phyloP scores from a whole-genome alignment of 306 rosid species.

The Inga leiocalycina region DNA sequence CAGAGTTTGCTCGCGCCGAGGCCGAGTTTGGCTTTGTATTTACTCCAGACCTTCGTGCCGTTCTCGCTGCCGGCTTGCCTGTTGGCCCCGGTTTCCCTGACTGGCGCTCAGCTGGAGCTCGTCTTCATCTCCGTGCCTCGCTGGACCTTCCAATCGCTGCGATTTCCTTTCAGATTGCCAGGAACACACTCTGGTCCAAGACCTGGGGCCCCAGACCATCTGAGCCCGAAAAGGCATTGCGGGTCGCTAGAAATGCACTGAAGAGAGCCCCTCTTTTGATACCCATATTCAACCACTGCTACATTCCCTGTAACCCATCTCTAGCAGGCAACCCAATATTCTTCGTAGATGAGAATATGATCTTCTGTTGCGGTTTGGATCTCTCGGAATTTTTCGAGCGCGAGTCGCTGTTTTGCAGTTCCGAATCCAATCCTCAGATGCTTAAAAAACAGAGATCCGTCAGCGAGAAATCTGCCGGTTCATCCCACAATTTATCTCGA shows the following conservation, averaged over 20 bases:
- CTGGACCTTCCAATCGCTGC: constrained; percentile 96
- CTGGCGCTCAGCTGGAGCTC: constrained; percentile 80
- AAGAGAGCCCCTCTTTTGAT: constrained; percentile 93
- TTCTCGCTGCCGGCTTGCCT: constrained; percentile 85
- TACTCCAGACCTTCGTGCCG: constrained; percentile 92
- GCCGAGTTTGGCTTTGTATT: constrained; percentile 91
- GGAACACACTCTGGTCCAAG: constrained; percentile 85
- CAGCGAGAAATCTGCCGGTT: constrained; percentile 77
- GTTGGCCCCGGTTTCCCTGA: constrained; percentile 94
- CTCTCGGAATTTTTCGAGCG: constrained; percentile 93
- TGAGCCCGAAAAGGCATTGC: constrained; percentile 83
- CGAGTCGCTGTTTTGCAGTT: constrained; percentile 62
- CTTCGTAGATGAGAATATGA: constrained; percentile 87
- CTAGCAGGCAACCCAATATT: constrained; percentile 92
- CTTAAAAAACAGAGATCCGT: constrained; percentile 78
- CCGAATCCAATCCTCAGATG: constrained; percentile 53
- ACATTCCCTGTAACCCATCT: constrained; percentile 93
- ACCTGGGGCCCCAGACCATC: constrained; percentile 86
- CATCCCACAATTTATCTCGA: constrained; percentile 62
- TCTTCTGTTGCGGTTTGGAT: constrained; percentile 92
- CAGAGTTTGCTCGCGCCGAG: constrained; percentile 91
- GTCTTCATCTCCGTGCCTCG: constrained; percentile 81
- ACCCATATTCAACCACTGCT: constrained; percentile 93
- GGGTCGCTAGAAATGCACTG: constrained; percentile 76
- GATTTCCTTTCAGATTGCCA: constrained; percentile 88